Percentiles rank a stretch among this genome's conserved stretches.
Conservation (phyloP, 768 basidiomycete species). For the Xerocomellus intermedius region DNA sequence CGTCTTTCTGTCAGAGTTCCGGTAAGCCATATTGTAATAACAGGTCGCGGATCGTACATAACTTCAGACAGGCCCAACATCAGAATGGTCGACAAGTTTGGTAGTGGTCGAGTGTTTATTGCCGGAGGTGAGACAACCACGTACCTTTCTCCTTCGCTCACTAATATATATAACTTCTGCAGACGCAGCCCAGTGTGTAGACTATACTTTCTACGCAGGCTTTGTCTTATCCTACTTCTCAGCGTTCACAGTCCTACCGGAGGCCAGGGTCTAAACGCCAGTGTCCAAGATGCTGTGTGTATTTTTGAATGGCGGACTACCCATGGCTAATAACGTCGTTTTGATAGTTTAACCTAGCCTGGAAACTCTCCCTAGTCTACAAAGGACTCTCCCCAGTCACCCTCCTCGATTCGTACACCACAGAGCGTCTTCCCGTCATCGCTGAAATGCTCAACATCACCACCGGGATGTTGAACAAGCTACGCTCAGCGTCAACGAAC, state of each 20-base stretch:
- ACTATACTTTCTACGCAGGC: not conserved
- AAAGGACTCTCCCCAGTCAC: constrained; percentile 35
- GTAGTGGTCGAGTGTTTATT: constrained; percentile 44
- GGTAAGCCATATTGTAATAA: constrained; percentile 20
- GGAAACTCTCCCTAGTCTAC: constrained; percentile 45
- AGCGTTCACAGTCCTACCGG: constrained; percentile 28
- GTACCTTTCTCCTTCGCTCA: not conserved
- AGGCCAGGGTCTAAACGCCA: constrained; percentile 36
- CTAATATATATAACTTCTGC: not conserved
- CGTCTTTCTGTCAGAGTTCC: constrained; percentile 25
- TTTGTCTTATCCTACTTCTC: not conserved
- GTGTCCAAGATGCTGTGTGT: constrained; percentile 41
- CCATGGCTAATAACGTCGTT: not conserved
- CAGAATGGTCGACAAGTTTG: constrained; percentile 45
- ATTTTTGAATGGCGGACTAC: not conserved
- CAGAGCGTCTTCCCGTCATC: constrained; percentile 47
- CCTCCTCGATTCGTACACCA: constrained; percentile 42
- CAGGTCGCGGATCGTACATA: not conserved
- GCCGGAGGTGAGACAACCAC: constrained; percentile 37
- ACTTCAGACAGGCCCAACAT: constrained; percentile 41
- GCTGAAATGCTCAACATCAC: constrained; percentile 44
- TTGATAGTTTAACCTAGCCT: constrained; percentile 40
- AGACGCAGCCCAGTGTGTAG: constrained; percentile 47
- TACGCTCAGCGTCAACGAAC: not conserved
- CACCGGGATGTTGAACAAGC: constrained; percentile 21